phyloP scores from a whole-genome alignment of 129 eudicot species.

The Daucus carota region DNA sequence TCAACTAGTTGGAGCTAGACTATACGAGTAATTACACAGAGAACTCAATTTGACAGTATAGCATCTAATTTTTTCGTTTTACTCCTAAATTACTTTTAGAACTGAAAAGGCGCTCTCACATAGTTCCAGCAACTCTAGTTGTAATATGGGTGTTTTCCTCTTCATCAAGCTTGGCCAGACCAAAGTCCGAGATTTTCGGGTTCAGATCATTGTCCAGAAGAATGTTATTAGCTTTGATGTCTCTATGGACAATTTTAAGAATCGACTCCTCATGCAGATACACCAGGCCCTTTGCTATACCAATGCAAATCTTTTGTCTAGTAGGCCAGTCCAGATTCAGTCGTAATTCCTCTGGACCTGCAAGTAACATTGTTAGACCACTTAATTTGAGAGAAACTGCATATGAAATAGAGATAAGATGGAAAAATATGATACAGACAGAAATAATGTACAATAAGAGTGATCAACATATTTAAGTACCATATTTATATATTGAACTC shows the following conservation, averaged over 20 bases:
- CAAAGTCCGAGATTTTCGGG: slow-evolving; percentile 67
- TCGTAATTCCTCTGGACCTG: slow-evolving; percentile 26
- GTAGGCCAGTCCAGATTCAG: slow-evolving; percentile 50
- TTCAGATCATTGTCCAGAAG: slow-evolving; percentile 49
- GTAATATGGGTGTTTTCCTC: slow-evolving; percentile 55
- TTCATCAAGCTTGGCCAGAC: slow-evolving; percentile 62
- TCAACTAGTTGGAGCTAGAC: not conserved
- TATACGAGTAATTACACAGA: not conserved
- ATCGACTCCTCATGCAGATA: slow-evolving; percentile 57
- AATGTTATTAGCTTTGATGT: slow-evolving; percentile 50
- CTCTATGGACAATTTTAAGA: slow-evolving; percentile 55
- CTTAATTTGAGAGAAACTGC: not conserved
- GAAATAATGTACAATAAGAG: not conserved
- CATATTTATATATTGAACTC: slow-evolving; percentile 1
- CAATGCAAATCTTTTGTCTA: slow-evolving; percentile 48
- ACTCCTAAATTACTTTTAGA: not conserved
- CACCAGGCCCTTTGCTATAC: slow-evolving; percentile 52
- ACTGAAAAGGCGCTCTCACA: slow-evolving; percentile 30
- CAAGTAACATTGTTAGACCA: slow-evolving; percentile 7
- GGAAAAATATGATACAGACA: not conserved
- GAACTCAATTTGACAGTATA: not conserved
- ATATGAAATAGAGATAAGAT: not conserved
- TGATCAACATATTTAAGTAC: not conserved
- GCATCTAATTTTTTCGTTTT: not conserved
- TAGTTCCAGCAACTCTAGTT: slow-evolving; percentile 70